phyloP scores from a whole-genome alignment of 805 yeast species.

The Torulaspora delbrueckii region DNA sequence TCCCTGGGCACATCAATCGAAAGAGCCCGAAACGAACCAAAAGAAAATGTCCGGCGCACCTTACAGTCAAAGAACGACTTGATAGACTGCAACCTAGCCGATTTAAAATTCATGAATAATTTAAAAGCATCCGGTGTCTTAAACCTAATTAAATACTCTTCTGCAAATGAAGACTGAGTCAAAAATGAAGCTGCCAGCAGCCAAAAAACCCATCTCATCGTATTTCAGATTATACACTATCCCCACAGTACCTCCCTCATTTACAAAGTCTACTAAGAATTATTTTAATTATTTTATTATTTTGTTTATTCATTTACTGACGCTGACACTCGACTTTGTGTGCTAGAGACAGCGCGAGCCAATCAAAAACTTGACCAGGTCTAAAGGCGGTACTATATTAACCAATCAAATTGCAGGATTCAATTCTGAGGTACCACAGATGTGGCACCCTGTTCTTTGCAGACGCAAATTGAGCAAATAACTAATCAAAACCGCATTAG shows the following conservation, averaged over 20 bases:
- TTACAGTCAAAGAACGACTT: constrained; percentile 44
- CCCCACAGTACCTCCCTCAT: background rate
- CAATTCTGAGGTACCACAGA: constrained; percentile 1
- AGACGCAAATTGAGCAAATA: background rate
- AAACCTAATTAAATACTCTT: constrained; percentile 47
- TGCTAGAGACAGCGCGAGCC: background rate
- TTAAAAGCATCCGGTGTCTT: constrained; percentile 48
- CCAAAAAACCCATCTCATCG: background rate
- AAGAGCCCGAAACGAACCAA: constrained; percentile 70
- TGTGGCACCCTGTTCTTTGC: constrained; percentile 3
- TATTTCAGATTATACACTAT: background rate
- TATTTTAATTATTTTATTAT: background rate
- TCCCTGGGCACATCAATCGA: constrained; percentile 55
- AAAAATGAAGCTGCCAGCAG: constrained; percentile 4
- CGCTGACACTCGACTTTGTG: constrained; percentile 4
- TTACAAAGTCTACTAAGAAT: background rate
- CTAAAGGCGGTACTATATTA: background rate
- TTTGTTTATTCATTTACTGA: constrained; percentile 4
- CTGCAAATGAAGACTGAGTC: constrained; percentile 9
- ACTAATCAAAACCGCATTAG: no score
- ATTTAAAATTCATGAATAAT: constrained; percentile 44
- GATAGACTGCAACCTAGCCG: constrained; percentile 26
- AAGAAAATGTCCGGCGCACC: constrained; percentile 50
- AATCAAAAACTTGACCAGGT: background rate
- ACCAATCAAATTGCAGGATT: constrained; percentile 3